These are phyloP conservation scores for Mycena leptocephala DNA, from an alignment of 768 basidiomycete genomes.

Conservation along the genomic window DNA sequence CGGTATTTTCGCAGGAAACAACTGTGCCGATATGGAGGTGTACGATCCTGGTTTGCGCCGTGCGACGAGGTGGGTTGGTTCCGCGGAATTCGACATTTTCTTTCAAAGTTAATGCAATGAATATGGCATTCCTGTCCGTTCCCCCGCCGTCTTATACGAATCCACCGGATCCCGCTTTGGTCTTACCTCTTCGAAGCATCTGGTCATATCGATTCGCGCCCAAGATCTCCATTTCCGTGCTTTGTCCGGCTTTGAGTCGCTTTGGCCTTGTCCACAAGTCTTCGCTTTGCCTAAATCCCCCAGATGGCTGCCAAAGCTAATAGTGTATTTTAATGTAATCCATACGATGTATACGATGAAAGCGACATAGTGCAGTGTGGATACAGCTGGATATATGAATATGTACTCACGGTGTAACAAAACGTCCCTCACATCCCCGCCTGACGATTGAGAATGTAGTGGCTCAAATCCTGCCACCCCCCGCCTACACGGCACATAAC, in stretches of 20 bases:
- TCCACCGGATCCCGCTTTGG: slow-evolving; percentile 7
- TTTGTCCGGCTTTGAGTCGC: background rate
- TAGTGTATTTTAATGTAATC: slow-evolving; percentile 44
- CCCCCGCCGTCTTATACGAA: background rate
- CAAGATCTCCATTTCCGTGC: background rate
- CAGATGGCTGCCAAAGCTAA: background rate
- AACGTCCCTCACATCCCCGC: slow-evolving; percentile 66
- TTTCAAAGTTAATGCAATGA: no score
- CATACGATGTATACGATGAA: slow-evolving; percentile 37
- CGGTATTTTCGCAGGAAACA: slow-evolving; percentile 38
- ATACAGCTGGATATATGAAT: slow-evolving; percentile 37
- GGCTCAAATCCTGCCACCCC: slow-evolving; percentile 88
- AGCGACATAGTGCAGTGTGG: slow-evolving; percentile 31
- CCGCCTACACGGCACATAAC: slow-evolving; percentile 91
- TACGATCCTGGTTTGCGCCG: slow-evolving; percentile 1
- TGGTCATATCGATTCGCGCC: background rate
- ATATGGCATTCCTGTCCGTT: background rate
- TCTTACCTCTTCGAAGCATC: slow-evolving; percentile 39
- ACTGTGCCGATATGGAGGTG: slow-evolving; percentile 21
- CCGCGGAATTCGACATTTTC: slow-evolving; percentile 7
- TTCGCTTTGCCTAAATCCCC: background rate
- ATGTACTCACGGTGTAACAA: slow-evolving; percentile 14
- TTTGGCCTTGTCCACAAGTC: no score
- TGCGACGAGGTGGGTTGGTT: background rate
- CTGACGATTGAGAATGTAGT: slow-evolving; percentile 86